A percentile compares a stretch with the other conserved stretches of the same genome.
Conservation (phyloP, 148 eudicot species). For the Drosera capensis region DNA sequence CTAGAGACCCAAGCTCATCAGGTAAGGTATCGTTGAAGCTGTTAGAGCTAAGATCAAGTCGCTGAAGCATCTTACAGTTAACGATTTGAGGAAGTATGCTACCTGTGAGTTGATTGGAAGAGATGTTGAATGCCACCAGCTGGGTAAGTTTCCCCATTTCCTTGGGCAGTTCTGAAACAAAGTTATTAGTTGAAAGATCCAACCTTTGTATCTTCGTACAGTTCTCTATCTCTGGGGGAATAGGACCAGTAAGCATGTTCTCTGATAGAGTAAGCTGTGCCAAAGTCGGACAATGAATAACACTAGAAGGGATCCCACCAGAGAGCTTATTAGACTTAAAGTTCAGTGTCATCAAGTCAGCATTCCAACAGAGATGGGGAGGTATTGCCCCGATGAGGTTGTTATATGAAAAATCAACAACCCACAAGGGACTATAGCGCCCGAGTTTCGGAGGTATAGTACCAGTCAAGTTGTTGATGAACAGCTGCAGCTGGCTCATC, state of each 20-base stretch:
- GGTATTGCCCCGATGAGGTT: conserved; percentile 65
- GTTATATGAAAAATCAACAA: conserved; percentile 75
- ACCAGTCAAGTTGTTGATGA: conserved; percentile 50
- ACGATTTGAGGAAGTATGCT: conserved; percentile 45
- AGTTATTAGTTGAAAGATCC: conserved; percentile 64
- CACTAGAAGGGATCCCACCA: conserved; percentile 62
- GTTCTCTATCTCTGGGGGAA: conserved; percentile 49
- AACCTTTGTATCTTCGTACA: conserved; percentile 72
- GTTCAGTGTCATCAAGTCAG: conserved; percentile 61
- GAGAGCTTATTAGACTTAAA: conserved; percentile 54
- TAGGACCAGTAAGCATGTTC: conserved; percentile 53
- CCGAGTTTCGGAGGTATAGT: conserved; percentile 68
- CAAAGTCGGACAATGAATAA: conserved; percentile 47
- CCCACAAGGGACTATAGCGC: conserved; percentile 58
- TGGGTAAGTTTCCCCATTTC: conserved; percentile 59
- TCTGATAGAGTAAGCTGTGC: conserved; percentile 58
- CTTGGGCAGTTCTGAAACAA: conserved; percentile 46
- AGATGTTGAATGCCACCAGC: conserved; percentile 69
- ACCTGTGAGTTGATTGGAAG: conserved; percentile 58
- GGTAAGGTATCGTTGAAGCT: conserved; percentile 44
- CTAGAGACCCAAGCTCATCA: conserved; percentile 52
- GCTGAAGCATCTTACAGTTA: conserved; percentile 73
- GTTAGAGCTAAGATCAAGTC: conserved; percentile 81
- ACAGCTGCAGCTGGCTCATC: conserved; percentile 68
- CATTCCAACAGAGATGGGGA: conserved; percentile 40